Base-by-base conservation (phyloP, 1,139 yeast species). In the Yamadazyma conglobata region DNA sequence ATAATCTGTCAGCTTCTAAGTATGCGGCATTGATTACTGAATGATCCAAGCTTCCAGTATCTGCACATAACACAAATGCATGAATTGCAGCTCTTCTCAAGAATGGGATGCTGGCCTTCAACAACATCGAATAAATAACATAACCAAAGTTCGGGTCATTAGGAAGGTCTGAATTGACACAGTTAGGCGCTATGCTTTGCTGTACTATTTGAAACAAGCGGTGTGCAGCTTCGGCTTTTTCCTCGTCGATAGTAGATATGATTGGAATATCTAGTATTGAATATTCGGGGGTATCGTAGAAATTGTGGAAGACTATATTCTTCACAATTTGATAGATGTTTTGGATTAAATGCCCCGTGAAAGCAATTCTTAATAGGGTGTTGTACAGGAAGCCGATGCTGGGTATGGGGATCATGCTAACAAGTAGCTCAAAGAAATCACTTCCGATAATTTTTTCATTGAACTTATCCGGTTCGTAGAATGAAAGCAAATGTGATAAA, bases 31-130 rank as follows among this genome's bases (percentile, higher is more conserved):
- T 50, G 7, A 42, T 40, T 8, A 40, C 34, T 1, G 34, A 26
- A 12, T 32, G 35, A 5, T 54, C 52, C n/a, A 64, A 47, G n/a
- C 60, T 58, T n/a, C 67, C 67, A 3, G 19, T 58, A 24, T 73
- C 68, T 1, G 87, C 81, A 54, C 78, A 77, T 25, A 68, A 58
- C 6, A 79, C 76, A 49, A 57, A 70, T 0, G 79, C 65, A 42
- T 73, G 74, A 4, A 87, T 73, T 2, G 86, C 73, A 5, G 77
- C 65, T 43, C 79, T 73, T 42, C 96, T 69, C 39, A 86, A 60
- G 42, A 82, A 84, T 10, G 89, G 87, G 0, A 84, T 73, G 5
- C 70, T 54, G 1, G 79, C 56, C 46, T 77, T 77, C 10, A 72
- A 52, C 25, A 81, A 34, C 73, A 83, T 66, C 0, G 82, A 62